A percentile compares a stretch with the other conserved stretches of the same genome.
Conservation (phyloP, 2,329 filamentous ascomycete species). For the Beauveria australis region DNA sequence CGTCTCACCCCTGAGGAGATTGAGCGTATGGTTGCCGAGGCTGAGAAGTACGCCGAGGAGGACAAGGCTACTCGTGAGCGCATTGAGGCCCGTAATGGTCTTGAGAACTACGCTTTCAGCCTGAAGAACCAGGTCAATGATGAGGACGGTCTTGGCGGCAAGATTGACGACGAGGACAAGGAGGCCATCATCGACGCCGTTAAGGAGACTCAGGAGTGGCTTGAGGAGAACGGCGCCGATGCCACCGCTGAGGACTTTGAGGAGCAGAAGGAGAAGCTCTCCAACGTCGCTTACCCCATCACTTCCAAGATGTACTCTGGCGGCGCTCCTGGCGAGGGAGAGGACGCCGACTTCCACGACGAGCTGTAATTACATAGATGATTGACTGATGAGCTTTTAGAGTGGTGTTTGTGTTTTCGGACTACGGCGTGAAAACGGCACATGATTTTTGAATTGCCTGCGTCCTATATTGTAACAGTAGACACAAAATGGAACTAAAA, state of each 20-base stretch:
- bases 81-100: slow-evolving; percentile 90
- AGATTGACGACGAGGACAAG: slow-evolving; percentile 98
- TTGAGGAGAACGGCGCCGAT: slow-evolving; percentile 84
- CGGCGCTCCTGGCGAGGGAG: slow-evolving; percentile 56
- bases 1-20: slow-evolving; percentile 95
- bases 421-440: slow-evolving; percentile 6
- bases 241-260: slow-evolving; percentile 92
- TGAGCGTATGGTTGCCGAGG: slow-evolving; percentile 97
- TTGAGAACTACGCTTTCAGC: slow-evolving; percentile 99
- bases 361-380: slow-evolving; percentile 59
- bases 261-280: slow-evolving; percentile 99
- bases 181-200: slow-evolving; percentile 91
- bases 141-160: slow-evolving; percentile 90
- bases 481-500: slow-evolving; percentile 15
- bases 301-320: slow-evolving; percentile 91
- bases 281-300: slow-evolving; percentile 93
- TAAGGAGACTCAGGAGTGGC: slow-evolving; percentile 96
- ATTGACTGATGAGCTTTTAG: slow-evolving; percentile 7
- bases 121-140: slow-evolving; percentile 99
- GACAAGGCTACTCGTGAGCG: slow-evolving; percentile 97
- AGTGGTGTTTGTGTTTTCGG: slow-evolving; percentile 12
- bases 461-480: slow-evolving; percentile 22
- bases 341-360: slow-evolving; percentile 68
- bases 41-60: slow-evolving; percentile 97
- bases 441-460: slow-evolving; percentile 15